Evolutionary conservation across 805 yeast genomes (phyloP), one percentile per base, ranked within the genome.

Genomic region (Pichia paraexigua): DNA sequence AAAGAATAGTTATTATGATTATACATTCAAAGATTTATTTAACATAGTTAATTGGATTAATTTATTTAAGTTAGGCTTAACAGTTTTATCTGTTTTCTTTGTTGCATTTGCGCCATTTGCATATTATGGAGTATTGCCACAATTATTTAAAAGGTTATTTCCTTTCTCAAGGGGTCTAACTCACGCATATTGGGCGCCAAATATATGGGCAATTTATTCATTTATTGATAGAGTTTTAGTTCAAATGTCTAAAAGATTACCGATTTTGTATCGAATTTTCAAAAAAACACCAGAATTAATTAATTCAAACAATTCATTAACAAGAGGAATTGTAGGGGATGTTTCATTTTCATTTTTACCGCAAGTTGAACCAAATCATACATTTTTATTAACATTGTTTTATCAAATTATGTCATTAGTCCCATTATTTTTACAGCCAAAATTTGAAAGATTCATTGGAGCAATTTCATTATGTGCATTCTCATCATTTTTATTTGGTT

Each of bases 141-240:
- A 87, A 55, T 67, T 94, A 18, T 46, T 88, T 10, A 63, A 70
- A 6, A 74, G 99, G 45, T 69, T 94, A 32, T 94, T 94, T 69
- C 99, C 99, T 7, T 92, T 92, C 64, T 85, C 95, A 47, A 75
- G 98, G 64, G 98, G 98, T 1, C 74, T 94, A 39, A 94, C 97
- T 5, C 99, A 94, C 68, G 97, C 98, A 0, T 94, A 94, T 69
- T 94, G 99, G 98, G 98, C 99, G 1, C 98, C 99, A 17, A 94
- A 94, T 62, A 72, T 90, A 45, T 94, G 99, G 99, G 97, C 99
- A 0, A 60, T 92, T 11, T 94, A 94, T 67, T 87, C 97, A 2
- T 85, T 87, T 57, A 54, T 76, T 15, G 99, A 94, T 67, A 75
- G 95, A 52, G 62, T 83, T 0, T 71, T 90, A 52, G 75, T 85